phyloP scores from a whole-genome alignment of 768 basidiomycete species.

The Megacollybia marginata region DNA sequence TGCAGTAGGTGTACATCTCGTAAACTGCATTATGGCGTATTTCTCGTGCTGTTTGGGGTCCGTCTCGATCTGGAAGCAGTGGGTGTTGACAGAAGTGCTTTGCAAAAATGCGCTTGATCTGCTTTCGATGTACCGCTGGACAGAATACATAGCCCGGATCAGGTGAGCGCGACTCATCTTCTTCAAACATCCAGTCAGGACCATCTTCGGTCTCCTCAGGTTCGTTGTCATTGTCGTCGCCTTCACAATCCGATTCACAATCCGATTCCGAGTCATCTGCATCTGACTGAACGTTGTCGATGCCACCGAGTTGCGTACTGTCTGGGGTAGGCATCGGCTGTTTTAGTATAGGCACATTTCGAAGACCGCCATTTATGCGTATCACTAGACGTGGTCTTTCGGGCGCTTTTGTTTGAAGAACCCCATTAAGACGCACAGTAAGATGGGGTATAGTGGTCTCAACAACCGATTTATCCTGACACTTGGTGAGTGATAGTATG shows the following conservation, averaged over 20 bases:
- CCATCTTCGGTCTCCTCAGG: too few relatives aligned
- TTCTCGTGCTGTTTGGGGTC: constrained; percentile 13
- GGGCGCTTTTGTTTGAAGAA: too few relatives aligned
- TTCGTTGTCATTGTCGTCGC: neutral
- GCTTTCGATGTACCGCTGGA: constrained; percentile 16
- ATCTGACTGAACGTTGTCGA: neutral
- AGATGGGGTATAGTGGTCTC: neutral
- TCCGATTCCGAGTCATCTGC: neutral
- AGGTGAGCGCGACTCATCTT: constrained; percentile 9
- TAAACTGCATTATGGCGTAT: constrained; percentile 13
- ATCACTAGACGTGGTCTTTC: neutral
- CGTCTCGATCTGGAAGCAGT: too few relatives aligned
- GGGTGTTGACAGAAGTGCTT: too few relatives aligned
- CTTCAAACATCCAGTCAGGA: constrained; percentile 21
- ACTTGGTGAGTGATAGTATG: neutral
- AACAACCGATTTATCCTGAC: neutral
- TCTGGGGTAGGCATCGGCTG: neutral
- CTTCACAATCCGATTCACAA: neutral
- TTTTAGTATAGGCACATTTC: neutral
- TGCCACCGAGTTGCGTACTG: neutral
- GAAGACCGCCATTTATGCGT: neutral
- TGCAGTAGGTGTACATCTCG: constrained; percentile 18
- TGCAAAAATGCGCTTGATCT: constrained; percentile 12
- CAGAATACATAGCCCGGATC: constrained; percentile 14
- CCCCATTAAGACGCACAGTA: too few relatives aligned